A percentile compares a stretch with the other conserved stretches of the same genome.
These are phyloP conservation scores for Porodaedalea pini DNA, from an alignment of 1,284 basidiomycete species.

Conservation along the genomic window DNA sequence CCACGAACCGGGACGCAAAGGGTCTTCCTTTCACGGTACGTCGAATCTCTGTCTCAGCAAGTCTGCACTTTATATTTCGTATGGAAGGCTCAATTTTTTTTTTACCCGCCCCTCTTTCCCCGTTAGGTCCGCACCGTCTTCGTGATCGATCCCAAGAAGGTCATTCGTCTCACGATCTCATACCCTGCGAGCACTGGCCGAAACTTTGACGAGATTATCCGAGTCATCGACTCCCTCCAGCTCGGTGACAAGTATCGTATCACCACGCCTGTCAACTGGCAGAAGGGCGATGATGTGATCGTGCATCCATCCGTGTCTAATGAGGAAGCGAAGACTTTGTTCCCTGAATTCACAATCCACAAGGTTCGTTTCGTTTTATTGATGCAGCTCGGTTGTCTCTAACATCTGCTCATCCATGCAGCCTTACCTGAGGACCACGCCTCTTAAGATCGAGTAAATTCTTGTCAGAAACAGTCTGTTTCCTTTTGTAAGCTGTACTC, in stretches of 20 bases:
- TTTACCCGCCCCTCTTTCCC: conserved; percentile 10
- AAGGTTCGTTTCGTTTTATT: conserved; percentile 44
- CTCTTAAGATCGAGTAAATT: conserved; percentile 41
- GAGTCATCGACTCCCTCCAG: conserved; percentile 86
- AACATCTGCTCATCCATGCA: conserved; percentile 28
- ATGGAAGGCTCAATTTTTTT: conserved; percentile 13
- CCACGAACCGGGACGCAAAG: conserved; percentile 92
- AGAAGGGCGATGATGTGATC: conserved; percentile 90
- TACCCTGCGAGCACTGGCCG: conserved; percentile 88
- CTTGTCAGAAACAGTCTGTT: conserved; percentile 21
- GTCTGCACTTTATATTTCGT: not conserved
- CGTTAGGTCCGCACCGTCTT: conserved; percentile 91
- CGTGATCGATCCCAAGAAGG: conserved; percentile 89
- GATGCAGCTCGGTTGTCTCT: not conserved
- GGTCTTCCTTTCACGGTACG: conserved; percentile 79
- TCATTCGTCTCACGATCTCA: conserved; percentile 83
- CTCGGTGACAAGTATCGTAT: conserved; percentile 87
- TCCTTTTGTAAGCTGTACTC: conserved; percentile 6
- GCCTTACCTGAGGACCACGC: conserved; percentile 77
- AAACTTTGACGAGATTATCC: conserved; percentile 84
- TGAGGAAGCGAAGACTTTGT: conserved; percentile 86
- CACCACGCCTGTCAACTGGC: conserved; percentile 93
- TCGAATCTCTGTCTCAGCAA: conserved; percentile 14
- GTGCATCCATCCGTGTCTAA: conserved; percentile 86
- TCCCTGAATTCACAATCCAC: conserved; percentile 71